Evolutionary conservation across 1,139 yeast genomes (phyloP), one percentile per base, ranked within the genome.

Genomic region (Saccharomyces hybrid): DNA sequence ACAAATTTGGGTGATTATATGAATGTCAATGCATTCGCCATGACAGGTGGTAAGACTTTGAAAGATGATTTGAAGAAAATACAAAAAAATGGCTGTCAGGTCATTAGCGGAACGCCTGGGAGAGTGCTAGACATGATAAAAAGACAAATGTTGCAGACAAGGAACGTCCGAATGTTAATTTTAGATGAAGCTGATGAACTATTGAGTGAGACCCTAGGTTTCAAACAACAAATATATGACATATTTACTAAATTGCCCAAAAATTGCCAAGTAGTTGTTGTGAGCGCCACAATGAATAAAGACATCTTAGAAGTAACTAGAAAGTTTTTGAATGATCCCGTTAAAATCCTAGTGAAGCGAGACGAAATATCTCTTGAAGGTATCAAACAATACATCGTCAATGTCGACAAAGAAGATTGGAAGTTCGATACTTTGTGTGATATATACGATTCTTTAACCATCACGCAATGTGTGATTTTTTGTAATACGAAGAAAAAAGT

Each of bases 51-150:
- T 27, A 88, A 88, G 48, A 82, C 83, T 61, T 86, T 88, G 47
- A 89, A 90, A 16, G 88, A 85, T 38, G 98, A 91, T 68, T 73
- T 85, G 50, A 85, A 85, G 67, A 81, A 81, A 60, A 74, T 91
- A 51, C 78, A 79, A 51, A 83, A 80, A 62, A 59, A 58, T 49
- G 96, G 96, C 16, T 93, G 86, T 64, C 97, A 91, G 66, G 83
- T 91, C n/a, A 86, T 93, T 6, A 89, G 96, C 73, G 99, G 98
- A 7, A 93, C 99, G 0, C 99, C 99, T 0, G 99, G 99, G 16
- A 78, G 98, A 64, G 96, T 90, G 3, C 73, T 85, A 44, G 99
- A 93, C 72, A 82, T 91, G 82, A 81, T 91, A 56, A 88, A 87
- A 65, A 79, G 97, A 67, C 78, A 91, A 57, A 78, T 77, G 57